A percentile compares a stretch with the other conserved stretches of the same genome.
phyloP scores from a whole-genome alignment of 1,284 basidiomycete genomes.

The Lignosus rhinocerotis region DNA sequence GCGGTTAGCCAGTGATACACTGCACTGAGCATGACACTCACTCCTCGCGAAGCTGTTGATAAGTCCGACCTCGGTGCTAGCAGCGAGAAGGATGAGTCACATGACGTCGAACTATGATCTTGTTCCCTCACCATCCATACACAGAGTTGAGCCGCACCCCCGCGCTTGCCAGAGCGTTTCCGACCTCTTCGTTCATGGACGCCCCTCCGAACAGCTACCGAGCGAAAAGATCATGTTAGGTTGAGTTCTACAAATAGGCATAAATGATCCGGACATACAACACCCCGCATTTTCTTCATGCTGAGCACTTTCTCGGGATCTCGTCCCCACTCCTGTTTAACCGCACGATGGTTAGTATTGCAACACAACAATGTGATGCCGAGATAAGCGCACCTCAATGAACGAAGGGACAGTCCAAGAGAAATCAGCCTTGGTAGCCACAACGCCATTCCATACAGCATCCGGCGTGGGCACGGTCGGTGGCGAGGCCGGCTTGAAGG shows the following conservation, averaged over 20 bases:
- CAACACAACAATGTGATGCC: neutral
- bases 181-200: slow-evolving; percentile 8
- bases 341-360: neutral
- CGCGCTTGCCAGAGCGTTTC: slow-evolving; percentile 10
- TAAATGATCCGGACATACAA: slow-evolving; percentile 11
- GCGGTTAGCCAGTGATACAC: neutral
- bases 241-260: too few species aligned
- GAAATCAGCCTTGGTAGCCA: slow-evolving; percentile 20
- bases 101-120: neutral
- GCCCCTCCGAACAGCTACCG: slow-evolving; percentile 5
- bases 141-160: slow-evolving; percentile 5
- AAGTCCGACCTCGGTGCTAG: slow-evolving; percentile 23
- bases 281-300: slow-evolving; percentile 21
- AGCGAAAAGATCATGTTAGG: neutral
- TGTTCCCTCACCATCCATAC: slow-evolving; percentile 5
- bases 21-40: neutral
- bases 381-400: slow-evolving; percentile 27
- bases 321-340: slow-evolving; percentile 21
- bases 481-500: slow-evolving; percentile 23
- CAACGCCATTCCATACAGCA: slow-evolving; percentile 22
- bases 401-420: slow-evolving; percentile 30
- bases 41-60: slow-evolving; percentile 19
- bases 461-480: slow-evolving; percentile 26
- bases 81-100: neutral
- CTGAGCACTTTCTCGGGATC: slow-evolving; percentile 20